Conservation (phyloP, 2,329 filamentous ascomycete species). For the Ceratocystis destructans region DNA sequence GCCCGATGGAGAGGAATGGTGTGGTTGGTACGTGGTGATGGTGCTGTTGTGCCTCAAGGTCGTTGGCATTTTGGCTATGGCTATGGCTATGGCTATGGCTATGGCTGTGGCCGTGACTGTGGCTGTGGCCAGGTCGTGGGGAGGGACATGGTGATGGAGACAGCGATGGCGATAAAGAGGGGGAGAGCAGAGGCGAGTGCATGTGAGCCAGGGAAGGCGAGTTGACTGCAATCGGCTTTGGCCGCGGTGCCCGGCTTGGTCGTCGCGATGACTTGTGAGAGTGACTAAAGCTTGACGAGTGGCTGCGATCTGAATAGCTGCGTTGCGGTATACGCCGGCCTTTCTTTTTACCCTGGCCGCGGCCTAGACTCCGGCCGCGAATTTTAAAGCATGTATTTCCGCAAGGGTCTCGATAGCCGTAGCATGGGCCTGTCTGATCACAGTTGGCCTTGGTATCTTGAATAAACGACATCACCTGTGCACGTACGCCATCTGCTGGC, state of each 20-base stretch:
- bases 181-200: not conserved
- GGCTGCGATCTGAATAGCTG: not conserved
- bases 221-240: not conserved
- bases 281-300: not conserved
- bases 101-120: constrained; percentile 19
- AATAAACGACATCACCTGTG: constrained; percentile 49
- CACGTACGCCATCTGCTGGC: constrained; percentile 34
- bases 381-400: constrained; percentile 54
- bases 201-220: not conserved
- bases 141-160: not conserved
- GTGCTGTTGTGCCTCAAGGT: constrained; percentile 42
- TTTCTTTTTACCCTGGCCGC: not conserved
- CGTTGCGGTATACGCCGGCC: not conserved
- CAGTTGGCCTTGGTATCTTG: constrained; percentile 51
- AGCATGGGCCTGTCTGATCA: constrained; percentile 47
- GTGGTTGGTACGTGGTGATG: constrained; percentile 95
- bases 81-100: constrained; percentile 21
- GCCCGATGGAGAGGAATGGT: constrained; percentile 83
- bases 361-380: not conserved
- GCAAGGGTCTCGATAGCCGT: constrained; percentile 51
- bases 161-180: not conserved
- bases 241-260: not conserved
- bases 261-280: no score
- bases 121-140: constrained; percentile 6
- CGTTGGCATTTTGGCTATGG: constrained; percentile 22